Evolutionary conservation across 306 rosid genomes (phyloP).

Genomic region (Prunus davidiana): DNA sequence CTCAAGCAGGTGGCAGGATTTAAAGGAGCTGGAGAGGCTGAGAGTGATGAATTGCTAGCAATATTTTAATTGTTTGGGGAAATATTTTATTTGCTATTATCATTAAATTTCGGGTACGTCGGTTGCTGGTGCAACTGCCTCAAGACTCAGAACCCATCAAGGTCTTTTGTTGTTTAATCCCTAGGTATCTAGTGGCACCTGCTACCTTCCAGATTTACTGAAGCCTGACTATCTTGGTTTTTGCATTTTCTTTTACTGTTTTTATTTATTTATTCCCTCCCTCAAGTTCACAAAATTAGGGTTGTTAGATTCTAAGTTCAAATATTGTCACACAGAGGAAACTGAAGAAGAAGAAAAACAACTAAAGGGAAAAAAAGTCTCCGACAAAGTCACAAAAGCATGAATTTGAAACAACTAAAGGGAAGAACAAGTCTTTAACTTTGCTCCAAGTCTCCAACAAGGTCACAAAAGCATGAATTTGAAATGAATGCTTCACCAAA

Average conservation of each 20-base stretch:
- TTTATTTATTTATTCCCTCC: background rate
- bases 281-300: too few relatives aligned
- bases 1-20: conserved; percentile 33
- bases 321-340: too few relatives aligned
- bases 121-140: conserved; percentile 38
- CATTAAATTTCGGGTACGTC: conserved; percentile 27
- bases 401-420: too few relatives aligned
- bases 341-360: too few relatives aligned
- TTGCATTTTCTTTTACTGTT: background rate
- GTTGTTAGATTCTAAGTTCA: too few relatives aligned
- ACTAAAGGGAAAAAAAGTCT: too few relatives aligned
- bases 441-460: too few relatives aligned
- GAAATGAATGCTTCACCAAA: too few relatives aligned
- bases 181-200: background rate
- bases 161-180: conserved; percentile 20
- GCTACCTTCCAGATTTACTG: conserved; percentile 6
- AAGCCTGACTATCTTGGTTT: conserved; percentile 20
- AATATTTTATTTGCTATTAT: background rate
- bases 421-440: too few relatives aligned
- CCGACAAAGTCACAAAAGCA: too few relatives aligned
- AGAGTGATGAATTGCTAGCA: background rate
- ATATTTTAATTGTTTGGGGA: conserved; percentile 16
- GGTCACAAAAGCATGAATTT: too few relatives aligned
- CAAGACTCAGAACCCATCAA: conserved; percentile 12
- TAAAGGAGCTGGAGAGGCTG: conserved; percentile 27